Conservation (phyloP, 768 basidiomycete species). For the Tephrocybe sp. region DNA sequence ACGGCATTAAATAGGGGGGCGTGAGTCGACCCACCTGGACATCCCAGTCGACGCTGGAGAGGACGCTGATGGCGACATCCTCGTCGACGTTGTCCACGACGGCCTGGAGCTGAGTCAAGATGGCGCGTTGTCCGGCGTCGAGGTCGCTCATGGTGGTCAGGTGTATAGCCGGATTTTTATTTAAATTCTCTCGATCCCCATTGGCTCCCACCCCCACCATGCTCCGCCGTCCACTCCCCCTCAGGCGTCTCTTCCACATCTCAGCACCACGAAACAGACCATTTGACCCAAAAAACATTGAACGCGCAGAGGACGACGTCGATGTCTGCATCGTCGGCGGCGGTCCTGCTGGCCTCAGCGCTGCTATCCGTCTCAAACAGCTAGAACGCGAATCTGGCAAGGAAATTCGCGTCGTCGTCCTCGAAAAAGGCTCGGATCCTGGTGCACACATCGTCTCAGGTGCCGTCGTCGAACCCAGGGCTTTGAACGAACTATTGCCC, state of each 20-base stretch:
- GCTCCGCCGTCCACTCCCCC: conserved; percentile 16
- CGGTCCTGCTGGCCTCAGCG: conserved; percentile 92
- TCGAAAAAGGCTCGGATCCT: conserved; percentile 93
- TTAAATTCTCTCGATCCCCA: not conserved
- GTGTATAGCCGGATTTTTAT: not conserved
- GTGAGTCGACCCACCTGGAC: conserved; percentile 68
- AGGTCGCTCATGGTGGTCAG: conserved; percentile 20
- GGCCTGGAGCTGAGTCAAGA: conserved; percentile 49
- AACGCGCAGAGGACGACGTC: conserved; percentile 86
- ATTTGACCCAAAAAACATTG: conserved; percentile 59
- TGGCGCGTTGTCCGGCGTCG: conserved; percentile 19
- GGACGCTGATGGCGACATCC: conserved; percentile 57
- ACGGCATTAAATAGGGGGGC: no score
- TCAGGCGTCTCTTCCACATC: conserved; percentile 9
- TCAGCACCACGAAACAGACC: conserved; percentile 17
- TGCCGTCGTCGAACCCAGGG: conserved; percentile 90
- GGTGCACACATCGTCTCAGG: conserved; percentile 96
- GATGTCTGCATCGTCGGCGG: conserved; percentile 98
- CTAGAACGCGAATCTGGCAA: conserved; percentile 76
- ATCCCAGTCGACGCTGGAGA: conserved; percentile 68
- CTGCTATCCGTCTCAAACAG: conserved; percentile 95
- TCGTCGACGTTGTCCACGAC: conserved; percentile 60
- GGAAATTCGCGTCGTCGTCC: conserved; percentile 86
- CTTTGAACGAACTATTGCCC: conserved; percentile 87
- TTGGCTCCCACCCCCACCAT: conserved; percentile 3